Base-by-base conservation (phyloP, 768 basidiomycete genomes). In the Pleurotus ostreatus region DNA sequence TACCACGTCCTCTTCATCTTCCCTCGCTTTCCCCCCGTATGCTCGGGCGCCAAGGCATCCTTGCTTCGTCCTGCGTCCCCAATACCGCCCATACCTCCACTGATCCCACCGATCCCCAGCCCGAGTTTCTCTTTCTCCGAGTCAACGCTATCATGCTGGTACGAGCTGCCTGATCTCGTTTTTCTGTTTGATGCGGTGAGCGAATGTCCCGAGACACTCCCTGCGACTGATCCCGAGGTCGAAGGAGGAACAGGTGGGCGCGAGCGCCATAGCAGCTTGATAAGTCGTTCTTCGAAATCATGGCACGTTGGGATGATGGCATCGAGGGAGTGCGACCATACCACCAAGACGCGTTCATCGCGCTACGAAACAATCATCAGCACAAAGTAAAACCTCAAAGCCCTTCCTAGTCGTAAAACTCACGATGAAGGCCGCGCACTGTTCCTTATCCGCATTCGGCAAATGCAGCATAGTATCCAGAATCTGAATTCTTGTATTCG, bases 401-500 rank as follows among this genome's bases (percentile, higher is more conserved):
- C 26, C 20, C 7, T 47, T 15, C 7, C 46, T 15, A 9, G 13
- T 9, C 12, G n/a, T 30, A 54, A n/a, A 2, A 78, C 85, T 59
- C 56, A 87, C 87, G 63, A 92, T 84, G 66, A 94, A 94, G 0
- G 92, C 92, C 71, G 89, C 92, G 48, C 84, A 88, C 61, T 94
- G 92, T 58, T 93, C 90, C 71, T 88, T 88, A 62, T 93, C 88
- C 0, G 90, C 91, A 52, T 84, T 79, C 4, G 89, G 87, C 39
- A 94, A 83, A 65, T 82, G 76, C 56, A 83, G 71, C 76, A 94
- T 86, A 20, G 88, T 86, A 62, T 92, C 89, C 47, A 94, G 66
- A 58, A 94, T 81, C 68, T 93, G 92, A 52, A 94, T 93, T 57
- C 90, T 86, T 4, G 90, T 93, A 66, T 94, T 84, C 53, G 80